A percentile compares a stretch with the other conserved stretches of the same genome.
These are phyloP conservation scores for Guillardia theta DNA, from an alignment of 78 protist genomes.

Conservation along the genomic window DNA sequence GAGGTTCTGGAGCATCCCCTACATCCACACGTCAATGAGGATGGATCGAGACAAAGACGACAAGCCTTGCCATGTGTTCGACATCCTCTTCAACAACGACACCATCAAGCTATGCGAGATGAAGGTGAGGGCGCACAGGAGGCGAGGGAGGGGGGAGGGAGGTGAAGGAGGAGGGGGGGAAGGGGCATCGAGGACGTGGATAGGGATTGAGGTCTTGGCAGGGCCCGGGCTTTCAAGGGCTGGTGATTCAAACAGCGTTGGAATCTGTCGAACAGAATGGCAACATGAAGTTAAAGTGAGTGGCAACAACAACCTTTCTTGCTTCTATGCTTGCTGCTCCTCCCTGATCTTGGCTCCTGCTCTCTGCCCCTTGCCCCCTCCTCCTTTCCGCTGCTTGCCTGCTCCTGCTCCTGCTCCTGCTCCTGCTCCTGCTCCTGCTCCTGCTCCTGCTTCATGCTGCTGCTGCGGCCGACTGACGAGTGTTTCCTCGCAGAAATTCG, in stretches of 20 bases:
- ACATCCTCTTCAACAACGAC: constrained; percentile 14
- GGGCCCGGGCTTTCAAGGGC: too few relatives aligned
- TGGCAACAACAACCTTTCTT: too few relatives aligned
- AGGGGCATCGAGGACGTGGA: too few relatives aligned
- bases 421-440: neutral
- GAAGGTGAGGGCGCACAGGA: too few relatives aligned
- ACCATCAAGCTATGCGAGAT: neutral
- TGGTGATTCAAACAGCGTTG: too few relatives aligned
- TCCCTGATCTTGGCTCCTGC: neutral
- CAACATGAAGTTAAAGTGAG: too few relatives aligned
- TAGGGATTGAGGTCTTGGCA: too few relatives aligned
- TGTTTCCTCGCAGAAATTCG: neutral
- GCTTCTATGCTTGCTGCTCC: neutral
- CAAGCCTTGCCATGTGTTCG: constrained; percentile 1
- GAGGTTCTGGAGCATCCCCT: neutral
- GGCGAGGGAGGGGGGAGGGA: too few relatives aligned
- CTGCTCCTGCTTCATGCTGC: neutral
- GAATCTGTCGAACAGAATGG: too few relatives aligned
- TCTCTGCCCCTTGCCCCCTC: neutral
- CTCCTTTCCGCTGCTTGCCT: neutral
- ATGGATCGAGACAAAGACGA: neutral
- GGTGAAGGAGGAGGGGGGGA: too few relatives aligned
- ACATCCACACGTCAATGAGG: neutral
- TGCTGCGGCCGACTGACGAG: neutral
- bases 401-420: neutral